Evolutionary conservation across 208 protist genomes (phyloP).

Genomic region (Giardia duodenalis): DNA sequence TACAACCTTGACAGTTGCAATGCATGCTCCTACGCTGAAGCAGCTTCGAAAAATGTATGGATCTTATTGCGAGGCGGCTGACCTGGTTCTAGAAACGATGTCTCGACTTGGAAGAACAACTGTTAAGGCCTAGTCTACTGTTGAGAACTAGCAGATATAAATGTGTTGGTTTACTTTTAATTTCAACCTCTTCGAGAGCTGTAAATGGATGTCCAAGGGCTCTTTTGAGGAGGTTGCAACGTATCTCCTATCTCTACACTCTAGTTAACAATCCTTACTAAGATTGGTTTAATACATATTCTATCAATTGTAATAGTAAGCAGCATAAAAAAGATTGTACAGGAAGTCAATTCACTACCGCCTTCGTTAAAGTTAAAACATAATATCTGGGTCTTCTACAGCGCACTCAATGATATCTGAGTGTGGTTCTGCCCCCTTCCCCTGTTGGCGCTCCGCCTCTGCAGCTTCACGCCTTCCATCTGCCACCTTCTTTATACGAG

Average conservation of each 20-base stretch:
- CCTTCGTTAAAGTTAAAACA: not conserved
- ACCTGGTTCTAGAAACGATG: not conserved
- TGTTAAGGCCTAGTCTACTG: too few species aligned
- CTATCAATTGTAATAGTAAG: too few species aligned
- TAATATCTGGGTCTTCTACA: not conserved
- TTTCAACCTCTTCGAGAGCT: too few species aligned
- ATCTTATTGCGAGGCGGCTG: not conserved
- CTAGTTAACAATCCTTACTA: too few species aligned
- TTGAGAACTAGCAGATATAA: too few species aligned
- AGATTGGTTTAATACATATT: too few species aligned
- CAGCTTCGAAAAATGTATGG: not conserved
- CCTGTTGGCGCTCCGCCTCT: not conserved
- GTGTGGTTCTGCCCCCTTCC: not conserved
- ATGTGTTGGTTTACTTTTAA: too few species aligned
- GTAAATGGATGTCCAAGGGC: too few species aligned
- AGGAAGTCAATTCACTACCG: not conserved
- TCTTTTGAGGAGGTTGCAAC: too few species aligned
- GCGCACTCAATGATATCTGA: not conserved
- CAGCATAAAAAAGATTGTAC: too few species aligned
- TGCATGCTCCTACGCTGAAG: not conserved
- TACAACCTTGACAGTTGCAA: not conserved
- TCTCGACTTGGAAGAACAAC: too few species aligned
- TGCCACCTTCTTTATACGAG: conserved; percentile 18
- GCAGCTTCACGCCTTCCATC: not conserved
- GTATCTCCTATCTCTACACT: too few species aligned